Percentiles rank a stretch among this genome's conserved stretches.
phyloP scores from a whole-genome alignment of 2,329 filamentous ascomycete species.

The Paecilomyces sp. region DNA sequence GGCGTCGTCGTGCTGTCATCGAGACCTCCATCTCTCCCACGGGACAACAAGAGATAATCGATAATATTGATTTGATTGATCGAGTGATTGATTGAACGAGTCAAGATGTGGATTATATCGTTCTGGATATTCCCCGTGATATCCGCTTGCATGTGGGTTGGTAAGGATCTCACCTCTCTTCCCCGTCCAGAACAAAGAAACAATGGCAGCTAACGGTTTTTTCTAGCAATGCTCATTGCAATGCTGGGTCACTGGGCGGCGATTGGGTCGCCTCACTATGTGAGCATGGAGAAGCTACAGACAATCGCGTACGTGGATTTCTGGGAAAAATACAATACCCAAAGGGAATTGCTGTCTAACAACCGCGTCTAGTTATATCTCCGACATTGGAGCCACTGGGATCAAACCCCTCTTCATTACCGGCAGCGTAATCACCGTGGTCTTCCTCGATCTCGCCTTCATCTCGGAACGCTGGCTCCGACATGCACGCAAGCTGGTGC shows the following conservation, averaged over 20 bases:
- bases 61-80: neutral
- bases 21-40: no score
- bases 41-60: no score
- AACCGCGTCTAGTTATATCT: slow-evolving; percentile 31
- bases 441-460: slow-evolving; percentile 77
- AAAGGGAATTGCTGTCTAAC: slow-evolving; percentile 1
- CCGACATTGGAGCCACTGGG: slow-evolving; percentile 51
- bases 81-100: neutral
- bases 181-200: no score
- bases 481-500: slow-evolving; percentile 69
- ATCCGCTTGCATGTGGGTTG: slow-evolving; percentile 50
- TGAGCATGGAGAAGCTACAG: slow-evolving; percentile 46
- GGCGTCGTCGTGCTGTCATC: no score
- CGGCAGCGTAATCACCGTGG: slow-evolving; percentile 56
- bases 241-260: slow-evolving; percentile 53
- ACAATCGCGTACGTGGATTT: slow-evolving; percentile 43
- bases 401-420: slow-evolving; percentile 58
- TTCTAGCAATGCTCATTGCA: slow-evolving; percentile 49
- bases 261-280: slow-evolving; percentile 46
- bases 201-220: neutral
- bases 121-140: slow-evolving; percentile 53
- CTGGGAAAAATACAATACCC: neutral
- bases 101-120: slow-evolving; percentile 38
- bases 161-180: slow-evolving; percentile 16
- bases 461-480: slow-evolving; percentile 76